Conservation (phyloP, 371 early-diverging fungal species). For the Capillidium rhysosporum region DNA sequence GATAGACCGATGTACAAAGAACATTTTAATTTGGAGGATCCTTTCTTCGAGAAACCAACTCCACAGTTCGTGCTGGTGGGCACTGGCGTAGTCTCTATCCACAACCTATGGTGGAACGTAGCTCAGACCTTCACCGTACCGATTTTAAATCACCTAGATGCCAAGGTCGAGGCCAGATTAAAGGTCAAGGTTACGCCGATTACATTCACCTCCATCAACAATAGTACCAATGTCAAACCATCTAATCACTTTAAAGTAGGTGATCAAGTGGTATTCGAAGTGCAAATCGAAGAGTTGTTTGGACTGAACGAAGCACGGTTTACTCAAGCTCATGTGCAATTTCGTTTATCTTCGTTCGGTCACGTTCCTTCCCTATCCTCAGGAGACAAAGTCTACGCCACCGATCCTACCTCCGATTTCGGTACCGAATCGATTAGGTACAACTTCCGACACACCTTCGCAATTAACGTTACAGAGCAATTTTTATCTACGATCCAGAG, state of each 20-base stretch:
- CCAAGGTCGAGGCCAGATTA: constrained; percentile 24
- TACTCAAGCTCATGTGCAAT: constrained; percentile 61
- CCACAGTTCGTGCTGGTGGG: constrained; percentile 46
- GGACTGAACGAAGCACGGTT: constrained; percentile 47
- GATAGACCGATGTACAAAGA: constrained; percentile 46
- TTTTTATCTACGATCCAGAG: constrained; percentile 20
- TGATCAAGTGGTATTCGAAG: constrained; percentile 42
- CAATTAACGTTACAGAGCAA: constrained; percentile 20
- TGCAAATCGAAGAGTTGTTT: constrained; percentile 36
- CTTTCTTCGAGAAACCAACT: constrained; percentile 44
- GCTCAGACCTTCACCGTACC: constrained; percentile 24
- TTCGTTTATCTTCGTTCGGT: constrained; percentile 43
- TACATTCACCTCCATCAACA: constrained; percentile 8
- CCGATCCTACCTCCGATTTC: constrained; percentile 37
- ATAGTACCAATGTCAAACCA: background rate
- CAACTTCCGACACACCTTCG: constrained; percentile 39
- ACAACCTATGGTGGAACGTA: constrained; percentile 24
- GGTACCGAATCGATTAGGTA: constrained; percentile 24
- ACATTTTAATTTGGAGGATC: constrained; percentile 56
- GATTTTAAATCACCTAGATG: constrained; percentile 32
- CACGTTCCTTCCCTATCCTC: constrained; percentile 8
- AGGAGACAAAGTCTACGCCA: constrained; percentile 38
- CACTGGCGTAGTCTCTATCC: constrained; percentile 24
- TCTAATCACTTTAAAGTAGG: constrained; percentile 15
- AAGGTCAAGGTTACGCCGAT: constrained; percentile 24